A percentile compares a stretch with the other conserved stretches of the same genome.
phyloP scores from a whole-genome alignment of 371 early-diverging fungal genomes.

The Mortierella sp. region DNA sequence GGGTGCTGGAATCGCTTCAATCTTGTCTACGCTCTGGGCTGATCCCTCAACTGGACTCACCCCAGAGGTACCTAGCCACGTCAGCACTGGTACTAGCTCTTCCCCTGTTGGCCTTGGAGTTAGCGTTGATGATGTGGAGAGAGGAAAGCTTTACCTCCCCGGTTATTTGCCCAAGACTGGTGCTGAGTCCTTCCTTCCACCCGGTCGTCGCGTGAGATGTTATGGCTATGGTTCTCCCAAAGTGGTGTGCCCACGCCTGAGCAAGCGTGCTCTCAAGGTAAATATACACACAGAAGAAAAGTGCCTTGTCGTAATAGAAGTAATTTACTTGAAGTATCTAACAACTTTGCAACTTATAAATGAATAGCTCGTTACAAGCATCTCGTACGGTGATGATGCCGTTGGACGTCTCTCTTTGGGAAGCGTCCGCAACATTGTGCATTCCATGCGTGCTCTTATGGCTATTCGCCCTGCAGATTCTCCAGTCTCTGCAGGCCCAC shows the following conservation, averaged over 20 bases:
- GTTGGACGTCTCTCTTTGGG: slow-evolving; percentile 47
- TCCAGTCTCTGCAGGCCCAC: slow-evolving; percentile 28
- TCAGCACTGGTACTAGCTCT: neutral
- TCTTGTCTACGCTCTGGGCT: slow-evolving; percentile 49
- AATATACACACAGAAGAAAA: neutral
- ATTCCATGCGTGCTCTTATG: slow-evolving; percentile 46
- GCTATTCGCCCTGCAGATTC: slow-evolving; percentile 42
- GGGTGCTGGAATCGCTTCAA: slow-evolving; percentile 49
- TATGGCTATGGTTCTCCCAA: slow-evolving; percentile 50
- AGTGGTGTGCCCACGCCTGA: slow-evolving; percentile 53
- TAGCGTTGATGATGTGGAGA: slow-evolving; percentile 4
- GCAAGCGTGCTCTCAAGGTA: slow-evolving; percentile 52
- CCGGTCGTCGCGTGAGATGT: slow-evolving; percentile 47
- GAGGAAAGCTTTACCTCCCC: slow-evolving; percentile 26
- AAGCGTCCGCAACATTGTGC: slow-evolving; percentile 51
- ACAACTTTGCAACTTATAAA: neutral
- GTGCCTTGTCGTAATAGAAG: too few species aligned
- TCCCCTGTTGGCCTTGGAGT: slow-evolving; percentile 7
- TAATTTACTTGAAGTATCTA: too few species aligned
- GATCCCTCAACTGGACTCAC: slow-evolving; percentile 53
- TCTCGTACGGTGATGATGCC: slow-evolving; percentile 54
- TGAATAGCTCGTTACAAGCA: slow-evolving; percentile 45
- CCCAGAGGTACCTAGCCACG: slow-evolving; percentile 29
- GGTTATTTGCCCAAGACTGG: slow-evolving; percentile 27
- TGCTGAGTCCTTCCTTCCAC: slow-evolving; percentile 39